Evolutionary conservation across 768 basidiomycete genomes (phyloP).

Genomic region (Gymnopilus junonius): DNA sequence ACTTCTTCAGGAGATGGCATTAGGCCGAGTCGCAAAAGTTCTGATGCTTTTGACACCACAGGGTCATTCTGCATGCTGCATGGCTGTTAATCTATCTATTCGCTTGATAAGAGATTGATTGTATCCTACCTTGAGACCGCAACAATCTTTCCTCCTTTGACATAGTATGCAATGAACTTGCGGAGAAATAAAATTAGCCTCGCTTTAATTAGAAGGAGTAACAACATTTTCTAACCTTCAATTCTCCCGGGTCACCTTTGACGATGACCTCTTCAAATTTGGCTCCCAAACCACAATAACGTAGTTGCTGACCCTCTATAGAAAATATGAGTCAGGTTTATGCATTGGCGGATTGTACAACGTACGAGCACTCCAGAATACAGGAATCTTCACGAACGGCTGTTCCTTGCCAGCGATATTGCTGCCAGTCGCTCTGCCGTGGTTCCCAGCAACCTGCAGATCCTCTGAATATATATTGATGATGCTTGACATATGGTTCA

Average conservation of each 20-base stretch:
- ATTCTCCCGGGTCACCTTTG: constrained; percentile 70
- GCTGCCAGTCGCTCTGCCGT: constrained; percentile 82
- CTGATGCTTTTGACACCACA: constrained; percentile 75
- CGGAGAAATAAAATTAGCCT: neutral
- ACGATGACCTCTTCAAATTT: constrained; percentile 80
- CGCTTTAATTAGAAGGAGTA: neutral
- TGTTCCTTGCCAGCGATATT: constrained; percentile 68
- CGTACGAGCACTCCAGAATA: constrained; percentile 92
- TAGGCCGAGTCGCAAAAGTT: constrained; percentile 74
- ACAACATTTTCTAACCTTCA: constrained; percentile 60
- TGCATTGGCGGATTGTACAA: constrained; percentile 18
- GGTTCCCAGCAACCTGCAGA: constrained; percentile 78
- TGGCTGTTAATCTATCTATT: constrained; percentile 13
- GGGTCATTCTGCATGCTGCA: constrained; percentile 82
- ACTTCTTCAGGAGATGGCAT: constrained; percentile 84
- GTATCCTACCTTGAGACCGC: constrained; percentile 64
- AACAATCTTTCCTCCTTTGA: constrained; percentile 62
- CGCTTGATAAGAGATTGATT: neutral
- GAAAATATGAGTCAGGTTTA: neutral
- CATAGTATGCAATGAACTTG: constrained; percentile 84
- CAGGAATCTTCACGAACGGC: constrained; percentile 78
- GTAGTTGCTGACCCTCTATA: constrained; percentile 81
- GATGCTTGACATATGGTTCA: neutral
- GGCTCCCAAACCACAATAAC: constrained; percentile 79
- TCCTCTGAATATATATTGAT: neutral